Conservation (phyloP, 805 yeast genomes). For the Yarrowia hollandica region DNA sequence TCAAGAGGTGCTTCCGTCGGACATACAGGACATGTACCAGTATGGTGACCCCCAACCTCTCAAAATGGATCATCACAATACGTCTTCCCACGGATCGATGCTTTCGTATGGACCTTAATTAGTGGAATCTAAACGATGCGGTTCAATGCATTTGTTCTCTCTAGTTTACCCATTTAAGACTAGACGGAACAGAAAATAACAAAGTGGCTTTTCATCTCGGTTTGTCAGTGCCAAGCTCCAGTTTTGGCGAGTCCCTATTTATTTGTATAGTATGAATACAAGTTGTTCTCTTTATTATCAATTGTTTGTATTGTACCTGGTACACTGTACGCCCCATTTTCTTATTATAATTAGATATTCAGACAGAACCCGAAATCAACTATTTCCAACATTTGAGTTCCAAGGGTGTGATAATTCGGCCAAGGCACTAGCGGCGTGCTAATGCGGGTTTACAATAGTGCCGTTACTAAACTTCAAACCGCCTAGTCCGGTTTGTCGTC, state of each 20-base stretch:
- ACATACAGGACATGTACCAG: slow-evolving; percentile 1
- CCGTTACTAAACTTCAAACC: neutral
- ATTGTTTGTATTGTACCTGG: no score
- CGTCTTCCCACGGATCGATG: neutral
- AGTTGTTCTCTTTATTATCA: slow-evolving; percentile 1
- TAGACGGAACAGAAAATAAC: slow-evolving; percentile 1
- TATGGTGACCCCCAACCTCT: neutral
- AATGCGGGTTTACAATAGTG: slow-evolving; percentile 6
- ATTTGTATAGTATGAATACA: slow-evolving; percentile 20
- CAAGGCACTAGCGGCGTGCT: slow-evolving; percentile 9
- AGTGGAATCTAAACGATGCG: neutral
- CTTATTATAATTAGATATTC: no score
- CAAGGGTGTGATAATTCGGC: slow-evolving; percentile 9
- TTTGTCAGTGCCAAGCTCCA: neutral
- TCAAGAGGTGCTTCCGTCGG: neutral
- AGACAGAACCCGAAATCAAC: no score
- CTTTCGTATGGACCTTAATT: slow-evolving; percentile 2
- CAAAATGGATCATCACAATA: slow-evolving; percentile 1
- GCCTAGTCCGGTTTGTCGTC: neutral
- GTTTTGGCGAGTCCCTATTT: slow-evolving; percentile 13
- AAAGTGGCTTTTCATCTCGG: neutral
- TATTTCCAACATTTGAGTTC: slow-evolving; percentile 4
- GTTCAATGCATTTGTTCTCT: slow-evolving; percentile 10
- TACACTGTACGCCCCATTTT: no score
- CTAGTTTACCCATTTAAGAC: no score